phyloP scores from a whole-genome alignment of 441 rosid species.

The Gossypium schwendimanii region DNA sequence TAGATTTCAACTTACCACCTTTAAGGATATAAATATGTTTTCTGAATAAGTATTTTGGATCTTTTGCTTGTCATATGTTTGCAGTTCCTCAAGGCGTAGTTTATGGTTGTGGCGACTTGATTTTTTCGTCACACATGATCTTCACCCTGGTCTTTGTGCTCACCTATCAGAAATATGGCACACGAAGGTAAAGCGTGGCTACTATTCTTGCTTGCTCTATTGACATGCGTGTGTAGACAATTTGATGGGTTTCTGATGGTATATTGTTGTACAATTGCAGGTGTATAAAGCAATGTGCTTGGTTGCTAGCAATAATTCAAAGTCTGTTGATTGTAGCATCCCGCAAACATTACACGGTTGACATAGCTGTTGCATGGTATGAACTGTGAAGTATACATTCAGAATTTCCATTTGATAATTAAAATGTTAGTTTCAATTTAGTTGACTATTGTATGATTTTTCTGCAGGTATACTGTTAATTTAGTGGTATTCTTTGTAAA shows the following conservation, averaged over 20 bases:
- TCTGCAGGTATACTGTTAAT: constrained; percentile 87
- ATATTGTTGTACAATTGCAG: constrained; percentile 32
- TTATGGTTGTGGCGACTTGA: constrained; percentile 96
- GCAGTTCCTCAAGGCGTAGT: constrained; percentile 91
- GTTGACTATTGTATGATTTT: constrained; percentile 10
- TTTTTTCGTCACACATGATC: constrained; percentile 98
- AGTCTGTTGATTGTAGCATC: constrained; percentile 92
- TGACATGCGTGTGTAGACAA: background rate
- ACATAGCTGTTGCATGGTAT: constrained; percentile 93
- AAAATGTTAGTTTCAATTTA: background rate
- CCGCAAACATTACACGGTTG: constrained; percentile 93
- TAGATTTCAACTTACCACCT: background rate
- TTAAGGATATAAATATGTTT: background rate
- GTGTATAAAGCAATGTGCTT: constrained; percentile 73
- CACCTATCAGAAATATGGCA: constrained; percentile 89
- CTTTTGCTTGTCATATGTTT: constrained; percentile 18
- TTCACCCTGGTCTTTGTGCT: constrained; percentile 88
- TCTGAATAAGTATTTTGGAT: constrained; percentile 11
- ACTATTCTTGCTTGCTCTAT: background rate
- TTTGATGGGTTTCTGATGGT: background rate
- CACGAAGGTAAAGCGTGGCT: constrained; percentile 49
- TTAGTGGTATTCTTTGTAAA: constrained; percentile 84
- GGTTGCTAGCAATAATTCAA: constrained; percentile 69
- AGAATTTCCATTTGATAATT: background rate
- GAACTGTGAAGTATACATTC: background rate